phyloP scores from a whole-genome alignment of 202 grass and related monocot genomes.

The Miscanthus sacchariflorus region DNA sequence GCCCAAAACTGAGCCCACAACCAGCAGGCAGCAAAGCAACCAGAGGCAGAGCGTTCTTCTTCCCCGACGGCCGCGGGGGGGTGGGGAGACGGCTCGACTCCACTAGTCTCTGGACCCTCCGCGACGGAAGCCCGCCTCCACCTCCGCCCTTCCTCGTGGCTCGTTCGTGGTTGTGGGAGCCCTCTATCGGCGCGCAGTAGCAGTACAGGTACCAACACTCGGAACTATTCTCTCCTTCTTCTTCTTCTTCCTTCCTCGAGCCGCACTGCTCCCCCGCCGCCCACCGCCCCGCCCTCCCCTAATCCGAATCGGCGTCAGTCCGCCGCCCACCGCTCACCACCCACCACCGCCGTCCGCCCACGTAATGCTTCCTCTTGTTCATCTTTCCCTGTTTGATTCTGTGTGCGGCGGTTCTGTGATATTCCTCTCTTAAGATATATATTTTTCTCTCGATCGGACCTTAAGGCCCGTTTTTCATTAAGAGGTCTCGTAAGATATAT shows the following conservation, averaged over 20 bases:
- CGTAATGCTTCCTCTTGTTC: not conserved
- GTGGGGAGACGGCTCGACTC: not conserved
- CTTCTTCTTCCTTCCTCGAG: not conserved
- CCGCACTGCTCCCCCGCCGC: too few species aligned
- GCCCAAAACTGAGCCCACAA: not conserved
- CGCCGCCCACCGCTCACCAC: not conserved
- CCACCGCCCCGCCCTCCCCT: not conserved
- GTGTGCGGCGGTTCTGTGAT: not conserved
- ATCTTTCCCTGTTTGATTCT: not conserved
- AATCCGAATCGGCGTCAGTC: too few species aligned
- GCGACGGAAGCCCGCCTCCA: not conserved
- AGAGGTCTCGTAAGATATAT: too few species aligned
- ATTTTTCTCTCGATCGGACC: too few species aligned
- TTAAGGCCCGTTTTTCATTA: too few species aligned
- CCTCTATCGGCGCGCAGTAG: not conserved
- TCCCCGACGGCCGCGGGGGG: not conserved
- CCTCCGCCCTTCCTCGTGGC: too few species aligned
- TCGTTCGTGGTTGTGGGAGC: not conserved
- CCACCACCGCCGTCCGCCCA: not conserved
- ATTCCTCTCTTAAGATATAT: not conserved
- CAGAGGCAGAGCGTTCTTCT: not conserved
- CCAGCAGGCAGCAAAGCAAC: not conserved
- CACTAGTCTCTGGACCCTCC: not conserved
- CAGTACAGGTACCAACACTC: not conserved
- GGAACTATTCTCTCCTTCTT: not conserved